Evolutionary conservation across 495 filamentous ascomycete species (phyloP).

Genomic region (Hypoxylon fragiforme): DNA sequence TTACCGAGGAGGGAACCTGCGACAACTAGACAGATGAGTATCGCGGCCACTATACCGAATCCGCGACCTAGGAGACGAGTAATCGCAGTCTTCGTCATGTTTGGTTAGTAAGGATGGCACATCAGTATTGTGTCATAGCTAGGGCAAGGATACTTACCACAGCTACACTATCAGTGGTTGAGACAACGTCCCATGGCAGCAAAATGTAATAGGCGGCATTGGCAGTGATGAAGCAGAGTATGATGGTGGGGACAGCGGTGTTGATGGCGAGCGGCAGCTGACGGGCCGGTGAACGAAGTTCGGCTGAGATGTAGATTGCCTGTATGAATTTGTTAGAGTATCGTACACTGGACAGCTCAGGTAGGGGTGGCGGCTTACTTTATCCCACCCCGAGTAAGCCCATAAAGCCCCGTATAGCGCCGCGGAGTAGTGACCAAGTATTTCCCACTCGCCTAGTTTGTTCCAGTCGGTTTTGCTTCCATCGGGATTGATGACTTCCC

Average conservation of each 20-base stretch:
- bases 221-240: constrained; percentile 56
- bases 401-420: constrained; percentile 60
- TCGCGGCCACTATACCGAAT: constrained; percentile 50
- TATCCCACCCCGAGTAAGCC: constrained; percentile 65
- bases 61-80: constrained; percentile 52
- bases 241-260: constrained; percentile 56
- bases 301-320: constrained; percentile 59
- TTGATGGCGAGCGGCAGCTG: constrained; percentile 61
- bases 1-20: constrained; percentile 60
- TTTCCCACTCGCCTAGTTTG: constrained; percentile 48
- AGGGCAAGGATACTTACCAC: constrained; percentile 61
- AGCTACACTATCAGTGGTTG: constrained; percentile 57
- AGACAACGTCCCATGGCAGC: constrained; percentile 56
- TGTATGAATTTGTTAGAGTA: constrained; percentile 20
- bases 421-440: constrained; percentile 56
- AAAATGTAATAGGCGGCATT: constrained; percentile 60
- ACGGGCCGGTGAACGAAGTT: constrained; percentile 52
- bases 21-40: constrained; percentile 56
- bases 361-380: constrained; percentile 40
- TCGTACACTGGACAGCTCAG: background rate
- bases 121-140: too few relatives aligned
- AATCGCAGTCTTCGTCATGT: constrained; percentile 51
- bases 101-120: too few relatives aligned
- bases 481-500: constrained; percentile 48
- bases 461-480: constrained; percentile 56